Evolutionary conservation across 2,329 filamentous ascomycete species (phyloP).

Genomic region (Canariomyces notabilis): DNA sequence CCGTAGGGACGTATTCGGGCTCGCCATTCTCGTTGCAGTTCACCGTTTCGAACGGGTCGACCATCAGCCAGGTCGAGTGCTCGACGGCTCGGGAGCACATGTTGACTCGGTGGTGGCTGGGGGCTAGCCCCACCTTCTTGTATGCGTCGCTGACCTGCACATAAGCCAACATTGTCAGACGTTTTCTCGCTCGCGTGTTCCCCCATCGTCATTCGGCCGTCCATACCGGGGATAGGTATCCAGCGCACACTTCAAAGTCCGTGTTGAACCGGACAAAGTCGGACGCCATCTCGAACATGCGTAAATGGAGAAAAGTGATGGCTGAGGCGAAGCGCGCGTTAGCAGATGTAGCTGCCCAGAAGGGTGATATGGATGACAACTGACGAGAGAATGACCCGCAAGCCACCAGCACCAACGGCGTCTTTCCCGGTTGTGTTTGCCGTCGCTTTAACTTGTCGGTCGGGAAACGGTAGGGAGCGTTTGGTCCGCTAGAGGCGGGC

Average conservation of each 20-base stretch:
- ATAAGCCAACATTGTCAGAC: not conserved
- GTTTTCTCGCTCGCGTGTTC: too few relatives aligned
- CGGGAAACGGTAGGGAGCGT: conserved; percentile 27
- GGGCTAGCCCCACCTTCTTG: conserved; percentile 75
- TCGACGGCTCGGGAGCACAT: conserved; percentile 84
- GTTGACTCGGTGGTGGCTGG: conserved; percentile 65
- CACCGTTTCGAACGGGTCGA: conserved; percentile 80
- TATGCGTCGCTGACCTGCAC: conserved; percentile 44
- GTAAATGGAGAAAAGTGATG: conserved; percentile 30
- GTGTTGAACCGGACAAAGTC: conserved; percentile 36
- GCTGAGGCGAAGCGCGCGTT: conserved; percentile 15
- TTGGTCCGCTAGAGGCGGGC: conserved; percentile 1
- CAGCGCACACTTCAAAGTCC: conserved; percentile 75
- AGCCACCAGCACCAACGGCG: conserved; percentile 33
- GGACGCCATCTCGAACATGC: conserved; percentile 36
- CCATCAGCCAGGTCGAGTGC: conserved; percentile 75
- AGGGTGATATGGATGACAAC: conserved; percentile 1
- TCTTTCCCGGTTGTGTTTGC: conserved; percentile 27
- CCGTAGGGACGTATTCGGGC: conserved; percentile 80
- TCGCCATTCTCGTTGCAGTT: conserved; percentile 44
- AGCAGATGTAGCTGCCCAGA: not conserved
- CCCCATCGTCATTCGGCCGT: not conserved
- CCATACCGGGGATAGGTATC: conserved; percentile 68
- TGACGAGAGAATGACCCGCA: conserved; percentile 34
- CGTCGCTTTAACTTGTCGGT: conserved; percentile 25